These are phyloP conservation scores for Closterium sp. DNA, from an alignment of 139 green algal species.

Conservation along the genomic window DNA sequence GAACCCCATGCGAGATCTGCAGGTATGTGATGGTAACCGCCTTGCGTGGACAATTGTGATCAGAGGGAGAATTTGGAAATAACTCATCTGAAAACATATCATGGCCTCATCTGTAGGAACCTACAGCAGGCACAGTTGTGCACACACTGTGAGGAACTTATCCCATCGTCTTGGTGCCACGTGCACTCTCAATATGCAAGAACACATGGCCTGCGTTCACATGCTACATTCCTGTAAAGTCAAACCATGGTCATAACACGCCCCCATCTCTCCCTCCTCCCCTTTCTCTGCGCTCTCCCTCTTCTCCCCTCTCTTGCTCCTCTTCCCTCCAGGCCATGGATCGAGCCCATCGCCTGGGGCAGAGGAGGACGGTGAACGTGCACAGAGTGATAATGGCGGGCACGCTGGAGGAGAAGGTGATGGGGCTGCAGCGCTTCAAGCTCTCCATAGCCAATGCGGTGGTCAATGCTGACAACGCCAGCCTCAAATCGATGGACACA, in stretches of 20 bases:
- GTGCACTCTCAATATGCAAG: no score
- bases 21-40: conserved; percentile 56
- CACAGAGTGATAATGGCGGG: conserved; percentile 75
- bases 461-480: conserved; percentile 77
- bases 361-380: conserved; percentile 91
- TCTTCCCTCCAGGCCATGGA: conserved; percentile 75
- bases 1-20: conserved; percentile 97
- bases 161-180: no score
- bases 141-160: no score
- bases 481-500: conserved; percentile 76
- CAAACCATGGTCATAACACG: no score
- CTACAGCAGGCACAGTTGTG: neutral
- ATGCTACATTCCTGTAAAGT: neutral
- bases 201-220: no score
- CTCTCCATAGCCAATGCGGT: conserved; percentile 81
- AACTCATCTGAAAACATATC: no score
- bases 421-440: conserved; percentile 95
- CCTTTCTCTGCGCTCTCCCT: neutral
- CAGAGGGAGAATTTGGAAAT: neutral
- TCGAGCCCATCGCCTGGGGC: conserved; percentile 92
- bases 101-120: no score
- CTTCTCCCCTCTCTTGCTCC: neutral
- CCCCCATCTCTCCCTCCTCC: no score
- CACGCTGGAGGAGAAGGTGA: conserved; percentile 75
- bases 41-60: neutral